Conservation (phyloP, 106 monocot species). For the Apostasia ramifera region DNA sequence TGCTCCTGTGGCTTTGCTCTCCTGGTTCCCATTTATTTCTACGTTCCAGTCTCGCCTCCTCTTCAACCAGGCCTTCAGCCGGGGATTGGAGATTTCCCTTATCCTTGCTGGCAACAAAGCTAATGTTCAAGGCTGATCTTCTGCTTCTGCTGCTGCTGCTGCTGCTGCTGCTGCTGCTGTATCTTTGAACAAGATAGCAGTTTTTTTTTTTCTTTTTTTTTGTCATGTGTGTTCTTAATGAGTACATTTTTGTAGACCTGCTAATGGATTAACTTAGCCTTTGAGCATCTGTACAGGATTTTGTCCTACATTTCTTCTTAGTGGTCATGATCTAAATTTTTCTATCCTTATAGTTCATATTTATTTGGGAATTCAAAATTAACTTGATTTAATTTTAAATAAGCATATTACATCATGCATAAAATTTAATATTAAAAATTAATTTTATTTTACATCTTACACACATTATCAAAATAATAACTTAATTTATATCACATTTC, state of each 20-base stretch:
- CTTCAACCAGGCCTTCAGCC: conserved; percentile 95
- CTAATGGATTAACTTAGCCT: not conserved
- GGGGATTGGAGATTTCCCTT: conserved; percentile 94
- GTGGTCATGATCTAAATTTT: no score
- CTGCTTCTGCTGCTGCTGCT: not conserved
- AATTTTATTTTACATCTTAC: no score
- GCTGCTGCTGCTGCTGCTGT: not conserved
- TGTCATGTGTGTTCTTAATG: not conserved
- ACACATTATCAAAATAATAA: no score
- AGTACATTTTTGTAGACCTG: not conserved
- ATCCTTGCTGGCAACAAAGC: conserved; percentile 98
- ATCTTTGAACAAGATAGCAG: not conserved
- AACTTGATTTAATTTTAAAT: no score
- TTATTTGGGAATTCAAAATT: no score
- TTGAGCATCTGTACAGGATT: not conserved
- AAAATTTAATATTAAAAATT: no score
- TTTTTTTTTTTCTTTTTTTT: not conserved
- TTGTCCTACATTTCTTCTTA: not conserved
- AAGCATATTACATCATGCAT: no score
- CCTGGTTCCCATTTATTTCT: conserved; percentile 96
- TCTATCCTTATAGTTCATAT: no score
- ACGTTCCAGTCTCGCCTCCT: conserved; percentile 94
- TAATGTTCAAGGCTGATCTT: conserved; percentile 51
- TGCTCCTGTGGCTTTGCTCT: conserved; percentile 70
- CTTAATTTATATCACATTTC: no score